phyloP scores from a whole-genome alignment of 164 flowering plant genomes.

The Vitis vinifera region ASM3070453v1 NC_081817.1:7384001-7384500 shows the following conservation, averaged over 20 bases:
- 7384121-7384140: slow-evolving; percentile 42
- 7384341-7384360: slow-evolving; percentile 47
- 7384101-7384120: slow-evolving; percentile 35
- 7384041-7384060: slow-evolving; percentile 41
- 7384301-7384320: slow-evolving; percentile 39
- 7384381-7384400: slow-evolving; percentile 47
- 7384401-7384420: slow-evolving; percentile 45
- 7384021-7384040: slow-evolving; percentile 43
- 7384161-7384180: slow-evolving; percentile 50
- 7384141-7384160: slow-evolving; percentile 43
- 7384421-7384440: slow-evolving; percentile 36
- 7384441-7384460: slow-evolving; percentile 40
- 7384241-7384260: slow-evolving; percentile 45
- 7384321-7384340: slow-evolving; percentile 42
- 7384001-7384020: slow-evolving; percentile 46
- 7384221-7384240: slow-evolving; percentile 43
- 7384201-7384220: slow-evolving; percentile 38
- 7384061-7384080: slow-evolving; percentile 35
- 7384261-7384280: slow-evolving; percentile 58
- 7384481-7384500: slow-evolving; percentile 43
- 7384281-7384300: slow-evolving; percentile 52
- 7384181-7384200: slow-evolving; percentile 53
- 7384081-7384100: slow-evolving; percentile 32
- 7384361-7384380: slow-evolving; percentile 49
- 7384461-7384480: slow-evolving; percentile 29